Evolutionary conservation across 495 filamentous ascomycete genomes (phyloP).

Genomic region (Daldinia bambusicola): DNA sequence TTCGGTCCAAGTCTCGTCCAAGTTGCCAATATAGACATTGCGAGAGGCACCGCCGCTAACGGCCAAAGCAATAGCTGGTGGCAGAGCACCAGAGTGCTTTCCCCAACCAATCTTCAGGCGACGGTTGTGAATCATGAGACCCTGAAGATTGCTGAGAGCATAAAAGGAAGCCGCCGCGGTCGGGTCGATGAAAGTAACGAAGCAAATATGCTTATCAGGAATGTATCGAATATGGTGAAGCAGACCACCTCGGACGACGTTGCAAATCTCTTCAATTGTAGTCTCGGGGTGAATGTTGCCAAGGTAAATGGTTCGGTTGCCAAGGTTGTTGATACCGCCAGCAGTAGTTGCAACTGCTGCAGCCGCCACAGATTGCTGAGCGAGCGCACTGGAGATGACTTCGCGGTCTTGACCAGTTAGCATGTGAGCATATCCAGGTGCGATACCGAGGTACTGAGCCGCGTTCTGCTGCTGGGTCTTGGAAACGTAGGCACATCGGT

Average conservation of each 20-base stretch:
- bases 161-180: slow-evolving; percentile 98
- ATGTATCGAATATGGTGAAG: slow-evolving; percentile 99
- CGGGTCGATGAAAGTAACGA: slow-evolving; percentile 98
- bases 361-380: slow-evolving; percentile 96
- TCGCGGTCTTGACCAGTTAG: slow-evolving; percentile 95
- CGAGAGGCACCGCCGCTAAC: slow-evolving; percentile 95
- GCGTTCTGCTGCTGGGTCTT: slow-evolving; percentile 99
- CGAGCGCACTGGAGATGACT: slow-evolving; percentile 92
- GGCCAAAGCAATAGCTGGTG: slow-evolving; percentile 93
- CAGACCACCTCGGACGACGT: slow-evolving; percentile 91
- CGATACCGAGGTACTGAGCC: slow-evolving; percentile 96
- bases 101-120: slow-evolving; percentile 99
- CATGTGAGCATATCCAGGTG: slow-evolving; percentile 96
- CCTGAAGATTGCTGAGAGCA: slow-evolving; percentile 94
- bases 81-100: slow-evolving; percentile 97
- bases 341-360: slow-evolving; percentile 96
- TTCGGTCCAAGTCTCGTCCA: slow-evolving; percentile 97
- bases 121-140: slow-evolving; percentile 98
- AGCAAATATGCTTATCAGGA: slow-evolving; percentile 99
- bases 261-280: slow-evolving; percentile 98
- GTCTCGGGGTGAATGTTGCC: slow-evolving; percentile 99
- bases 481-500: slow-evolving; percentile 96
- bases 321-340: slow-evolving; percentile 95
- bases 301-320: slow-evolving; percentile 96
- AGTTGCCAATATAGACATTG: slow-evolving; percentile 97